phyloP scores from a whole-genome alignment of 257 asterid genomes.

The Ajuga chamaepitys region DNA sequence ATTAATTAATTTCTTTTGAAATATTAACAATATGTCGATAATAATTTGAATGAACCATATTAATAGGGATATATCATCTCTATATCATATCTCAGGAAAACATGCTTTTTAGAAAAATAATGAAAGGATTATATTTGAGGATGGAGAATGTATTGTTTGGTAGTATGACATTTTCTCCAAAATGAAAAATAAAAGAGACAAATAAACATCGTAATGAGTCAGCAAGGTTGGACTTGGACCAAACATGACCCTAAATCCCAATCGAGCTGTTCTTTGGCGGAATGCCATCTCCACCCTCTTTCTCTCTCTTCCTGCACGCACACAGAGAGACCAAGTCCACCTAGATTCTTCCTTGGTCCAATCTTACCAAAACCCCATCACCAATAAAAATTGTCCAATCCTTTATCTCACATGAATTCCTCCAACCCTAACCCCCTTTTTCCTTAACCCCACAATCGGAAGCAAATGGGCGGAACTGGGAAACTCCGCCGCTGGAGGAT shows the following conservation, averaged over 20 bases:
- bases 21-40: no score
- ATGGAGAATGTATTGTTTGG: no score
- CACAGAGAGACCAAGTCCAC: constrained; percentile 19
- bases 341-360: constrained; percentile 9
- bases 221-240: neutral
- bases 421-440: constrained; percentile 8
- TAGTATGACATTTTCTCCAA: no score
- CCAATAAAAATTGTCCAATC: neutral
- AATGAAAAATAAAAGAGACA: neutral
- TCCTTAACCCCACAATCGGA: neutral
- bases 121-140: no score
- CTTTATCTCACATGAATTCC: constrained; percentile 10
- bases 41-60: no score
- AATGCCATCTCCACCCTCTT: constrained; percentile 5
- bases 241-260: neutral
- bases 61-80: no score
- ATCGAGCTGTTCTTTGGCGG: constrained; percentile 6
- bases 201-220: neutral
- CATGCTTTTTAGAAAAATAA: no score
- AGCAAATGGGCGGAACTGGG: constrained; percentile 50
- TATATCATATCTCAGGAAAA: no score
- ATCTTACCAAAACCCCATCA: constrained; percentile 9
- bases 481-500: constrained; percentile 50
- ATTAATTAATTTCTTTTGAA: no score
- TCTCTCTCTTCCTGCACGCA: neutral